Base-by-base conservation (phyloP, 1,284 basidiomycete species). In the Sutorius eximius region DNA sequence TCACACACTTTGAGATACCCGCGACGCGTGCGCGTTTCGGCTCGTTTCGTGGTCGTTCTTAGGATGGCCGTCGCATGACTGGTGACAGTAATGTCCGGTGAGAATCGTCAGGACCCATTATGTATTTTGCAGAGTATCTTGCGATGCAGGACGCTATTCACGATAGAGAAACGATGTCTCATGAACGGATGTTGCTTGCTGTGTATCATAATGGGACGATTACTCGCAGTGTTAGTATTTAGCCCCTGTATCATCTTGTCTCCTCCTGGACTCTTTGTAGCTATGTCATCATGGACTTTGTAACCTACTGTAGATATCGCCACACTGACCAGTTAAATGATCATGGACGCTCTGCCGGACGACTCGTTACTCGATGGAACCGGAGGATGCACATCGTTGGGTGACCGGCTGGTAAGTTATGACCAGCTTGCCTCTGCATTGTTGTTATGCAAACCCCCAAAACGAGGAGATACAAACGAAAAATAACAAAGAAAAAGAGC, bases 381-480 rank as follows among this genome's bases (percentile, higher is more conserved):
- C 13, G 1, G 20, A 22, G 7, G n/a, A 51, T 33, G 38, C 45
- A 42, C 41, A 45, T 33, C n/a, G n/a, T 27, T 50, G 48, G 32
- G 36, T 27, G 53, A n/a, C 58, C 30, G 22, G 49, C 60, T 55
- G 54, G 51, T 36, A 13, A 38, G 53, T 42, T 22, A 22, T 51
- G 33, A 45, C 65, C 54, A 53, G 55, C 57, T 49, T 41, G 43
- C 12, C 53, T 55, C 44, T 18, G 22, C 48, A 44, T 55, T 42
- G 52, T 61, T 61, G 50, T 59, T 24, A 33, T 48, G 51, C 60
- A 50, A 50, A 43, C 37, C 48, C 46, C 44, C 45, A 49, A 58
- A 49, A 53, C 33, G 52, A 22, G 52, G 45, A 48, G 42, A 37
- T 58, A 65, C 64, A 63, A 52, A 55, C 36, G 41, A 55, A 52